Conservation (phyloP, 140 eudicot species). For the Oenanthe javanica region DNA sequence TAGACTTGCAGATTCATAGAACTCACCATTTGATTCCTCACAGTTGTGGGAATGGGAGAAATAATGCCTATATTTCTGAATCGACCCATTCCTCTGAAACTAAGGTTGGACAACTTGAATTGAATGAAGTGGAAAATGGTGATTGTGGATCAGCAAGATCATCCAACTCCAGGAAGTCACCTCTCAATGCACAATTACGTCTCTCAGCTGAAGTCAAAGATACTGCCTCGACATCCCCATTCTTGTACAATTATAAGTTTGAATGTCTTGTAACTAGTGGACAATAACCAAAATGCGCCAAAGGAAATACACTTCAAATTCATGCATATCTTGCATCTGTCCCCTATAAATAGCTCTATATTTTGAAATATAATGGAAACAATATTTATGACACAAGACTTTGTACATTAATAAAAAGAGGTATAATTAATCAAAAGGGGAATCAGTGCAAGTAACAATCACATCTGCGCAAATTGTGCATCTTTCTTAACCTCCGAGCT, state of each 20-base stretch:
- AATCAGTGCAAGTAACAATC: neutral
- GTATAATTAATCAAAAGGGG: neutral
- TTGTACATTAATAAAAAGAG: neutral
- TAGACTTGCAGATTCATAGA: too few species aligned
- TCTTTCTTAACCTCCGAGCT: constrained; percentile 27
- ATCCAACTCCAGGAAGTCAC: constrained; percentile 22
- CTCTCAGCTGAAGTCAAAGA: constrained; percentile 6
- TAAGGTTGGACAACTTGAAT: constrained; percentile 50
- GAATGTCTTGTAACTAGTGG: neutral
- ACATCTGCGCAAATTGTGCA: constrained; percentile 1
- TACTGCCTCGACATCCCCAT: constrained; percentile 17
- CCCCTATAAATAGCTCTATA: neutral
- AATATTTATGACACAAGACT: neutral
- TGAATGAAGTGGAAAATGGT: constrained; percentile 47
- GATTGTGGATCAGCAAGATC: constrained; percentile 56
- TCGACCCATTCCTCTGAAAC: constrained; percentile 61
- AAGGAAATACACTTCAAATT: neutral
- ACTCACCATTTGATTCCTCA: too few species aligned
- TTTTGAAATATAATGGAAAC: neutral
- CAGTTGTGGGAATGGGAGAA: too few species aligned
- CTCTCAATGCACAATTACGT: constrained; percentile 6
- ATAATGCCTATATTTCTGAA: neutral
- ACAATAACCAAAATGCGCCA: neutral
- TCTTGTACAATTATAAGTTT: constrained; percentile 21
- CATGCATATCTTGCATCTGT: neutral